A percentile compares a stretch with the other conserved stretches of the same genome.
These are phyloP conservation scores for Vitis hybrid DNA, from an alignment of 177 flowering plant genomes.

Conservation along the genomic window DNA sequence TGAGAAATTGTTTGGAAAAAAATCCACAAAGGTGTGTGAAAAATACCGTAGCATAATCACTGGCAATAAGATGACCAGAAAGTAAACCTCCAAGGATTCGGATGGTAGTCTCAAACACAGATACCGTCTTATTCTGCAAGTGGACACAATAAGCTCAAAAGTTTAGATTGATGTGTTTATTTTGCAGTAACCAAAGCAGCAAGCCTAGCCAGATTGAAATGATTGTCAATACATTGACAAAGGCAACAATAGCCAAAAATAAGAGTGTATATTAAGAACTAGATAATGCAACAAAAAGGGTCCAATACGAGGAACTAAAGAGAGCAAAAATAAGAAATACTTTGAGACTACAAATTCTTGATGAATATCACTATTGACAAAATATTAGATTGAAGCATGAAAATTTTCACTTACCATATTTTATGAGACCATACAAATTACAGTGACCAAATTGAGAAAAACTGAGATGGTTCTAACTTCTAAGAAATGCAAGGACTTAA, in stretches of 20 bases:
- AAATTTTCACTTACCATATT: neutral
- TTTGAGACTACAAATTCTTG: neutral
- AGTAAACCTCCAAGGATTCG: constrained; percentile 96
- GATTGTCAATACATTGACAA: neutral
- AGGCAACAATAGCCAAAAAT: neutral
- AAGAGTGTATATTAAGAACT: neutral
- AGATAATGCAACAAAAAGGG: neutral
- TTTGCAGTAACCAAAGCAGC: constrained; percentile 1
- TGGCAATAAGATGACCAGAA: constrained; percentile 97
- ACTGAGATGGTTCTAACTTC: neutral
- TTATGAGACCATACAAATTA: neutral
- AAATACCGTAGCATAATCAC: constrained; percentile 90
- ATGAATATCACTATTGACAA: neutral
- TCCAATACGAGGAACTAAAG: neutral
- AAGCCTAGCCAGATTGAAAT: neutral
- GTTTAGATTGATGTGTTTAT: neutral
- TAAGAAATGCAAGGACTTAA: neutral
- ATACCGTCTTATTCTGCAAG: constrained; percentile 94
- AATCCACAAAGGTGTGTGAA: constrained; percentile 4
- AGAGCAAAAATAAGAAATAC: neutral
- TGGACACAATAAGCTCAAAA: constrained; percentile 3
- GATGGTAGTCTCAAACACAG: constrained; percentile 93
- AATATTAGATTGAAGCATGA: neutral
- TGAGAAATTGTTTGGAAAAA: neutral
- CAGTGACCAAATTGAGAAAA: neutral